These are phyloP conservation scores for Pyrenophora seminiperda DNA, from an alignment of 2,329 filamentous ascomycete genomes.

Conservation along the genomic window DNA sequence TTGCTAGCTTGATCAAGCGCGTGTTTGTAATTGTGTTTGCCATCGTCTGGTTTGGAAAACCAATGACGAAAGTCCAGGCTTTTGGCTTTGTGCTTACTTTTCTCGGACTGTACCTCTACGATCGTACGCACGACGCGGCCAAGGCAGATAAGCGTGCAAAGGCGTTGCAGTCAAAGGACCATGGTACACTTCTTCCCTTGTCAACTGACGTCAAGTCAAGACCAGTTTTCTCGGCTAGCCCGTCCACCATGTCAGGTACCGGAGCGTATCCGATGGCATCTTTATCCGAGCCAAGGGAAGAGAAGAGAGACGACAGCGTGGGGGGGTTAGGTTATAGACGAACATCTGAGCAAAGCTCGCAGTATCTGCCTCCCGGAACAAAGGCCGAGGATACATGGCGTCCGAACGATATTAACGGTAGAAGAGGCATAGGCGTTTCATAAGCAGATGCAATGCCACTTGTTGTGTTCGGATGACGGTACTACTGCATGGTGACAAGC, in stretches of 20 bases:
- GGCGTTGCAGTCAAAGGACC: constrained; percentile 65
- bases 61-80: constrained; percentile 81
- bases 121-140: constrained; percentile 85
- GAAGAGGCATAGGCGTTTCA: constrained; percentile 31
- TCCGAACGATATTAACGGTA: constrained; percentile 32
- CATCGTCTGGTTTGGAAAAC: constrained; percentile 93
- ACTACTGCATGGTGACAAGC: neutral
- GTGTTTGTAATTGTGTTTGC: constrained; percentile 96
- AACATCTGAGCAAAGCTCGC: constrained; percentile 47
- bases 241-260: constrained; percentile 45
- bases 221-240: constrained; percentile 47
- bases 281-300: constrained; percentile 48
- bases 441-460: constrained; percentile 14
- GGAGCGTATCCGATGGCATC: constrained; percentile 35
- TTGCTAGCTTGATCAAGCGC: constrained; percentile 93
- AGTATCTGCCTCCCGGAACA: constrained; percentile 77
- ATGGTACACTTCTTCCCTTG: constrained; percentile 70
- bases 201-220: constrained; percentile 45
- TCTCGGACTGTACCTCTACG: constrained; percentile 90
- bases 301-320: constrained; percentile 63
- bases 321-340: constrained; percentile 55
- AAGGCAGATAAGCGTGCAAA: constrained; percentile 82
- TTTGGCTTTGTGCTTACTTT: constrained; percentile 89
- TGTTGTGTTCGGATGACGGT: neutral
- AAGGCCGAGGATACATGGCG: constrained; percentile 85